These are phyloP conservation scores for Chalaropsis thielavioides DNA, from an alignment of 2,329 filamentous ascomycete genomes.

Conservation along the genomic window DNA sequence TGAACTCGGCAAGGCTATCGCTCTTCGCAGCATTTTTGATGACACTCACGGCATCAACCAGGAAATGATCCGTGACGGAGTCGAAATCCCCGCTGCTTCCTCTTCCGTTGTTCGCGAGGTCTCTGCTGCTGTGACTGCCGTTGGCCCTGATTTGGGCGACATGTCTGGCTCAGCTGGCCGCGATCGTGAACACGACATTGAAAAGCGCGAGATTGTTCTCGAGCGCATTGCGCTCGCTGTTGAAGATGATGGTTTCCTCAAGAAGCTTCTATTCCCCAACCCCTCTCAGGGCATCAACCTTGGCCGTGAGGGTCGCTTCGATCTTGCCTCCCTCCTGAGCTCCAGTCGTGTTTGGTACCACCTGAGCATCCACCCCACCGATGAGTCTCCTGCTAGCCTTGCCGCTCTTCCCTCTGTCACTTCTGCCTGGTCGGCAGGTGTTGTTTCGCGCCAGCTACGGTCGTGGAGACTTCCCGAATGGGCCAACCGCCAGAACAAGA, in stretches of 20 bases:
- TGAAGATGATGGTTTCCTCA: constrained; percentile 70
- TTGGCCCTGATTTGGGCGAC: constrained; percentile 65
- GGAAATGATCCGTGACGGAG: constrained; percentile 93
- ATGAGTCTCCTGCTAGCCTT: constrained; percentile 63
- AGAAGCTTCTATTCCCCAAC: constrained; percentile 65
- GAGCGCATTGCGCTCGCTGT: constrained; percentile 76
- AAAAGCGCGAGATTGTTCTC: constrained; percentile 67
- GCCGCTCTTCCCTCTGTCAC: constrained; percentile 56
- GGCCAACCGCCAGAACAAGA: constrained; percentile 83
- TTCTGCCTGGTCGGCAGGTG: constrained; percentile 85
- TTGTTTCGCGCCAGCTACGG: constrained; percentile 81
- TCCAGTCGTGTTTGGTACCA: constrained; percentile 95
- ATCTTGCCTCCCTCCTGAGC: constrained; percentile 57
- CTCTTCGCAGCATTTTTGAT: constrained; percentile 82
- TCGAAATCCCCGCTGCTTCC: constrained; percentile 59
- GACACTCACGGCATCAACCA: constrained; percentile 84
- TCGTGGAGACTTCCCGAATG: constrained; percentile 91
- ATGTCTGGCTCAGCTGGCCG: constrained; percentile 50
- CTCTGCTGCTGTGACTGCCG: constrained; percentile 63
- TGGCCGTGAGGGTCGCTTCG: constrained; percentile 63
- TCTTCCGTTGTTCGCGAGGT: constrained; percentile 78
- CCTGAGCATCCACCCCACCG: constrained; percentile 77
- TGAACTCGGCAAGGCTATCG: constrained; percentile 70
- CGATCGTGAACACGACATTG: constrained; percentile 63
- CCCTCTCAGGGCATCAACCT: constrained; percentile 65